Base-by-base conservation (phyloP, 768 basidiomycete species). In the Phylloporus rhodoxanthus region DNA sequence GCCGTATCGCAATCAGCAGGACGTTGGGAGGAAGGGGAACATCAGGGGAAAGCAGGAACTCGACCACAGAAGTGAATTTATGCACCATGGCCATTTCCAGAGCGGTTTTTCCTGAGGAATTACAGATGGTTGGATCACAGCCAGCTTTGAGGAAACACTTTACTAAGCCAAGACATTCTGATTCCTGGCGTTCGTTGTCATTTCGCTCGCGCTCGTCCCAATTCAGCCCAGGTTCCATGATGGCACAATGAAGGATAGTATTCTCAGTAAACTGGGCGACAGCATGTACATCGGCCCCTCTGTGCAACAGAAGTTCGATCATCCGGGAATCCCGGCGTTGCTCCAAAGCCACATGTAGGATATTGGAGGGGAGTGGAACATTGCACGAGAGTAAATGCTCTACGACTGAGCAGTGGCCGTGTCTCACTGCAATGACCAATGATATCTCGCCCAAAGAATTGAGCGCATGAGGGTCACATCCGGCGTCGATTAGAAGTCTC, bases 401-500 rank as follows among this genome's bases (percentile, higher is more conserved):
- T 8, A 48, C 19, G 3, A 42, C 23, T 6, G 40, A 33, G 20
- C 14, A 7, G 19, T 48, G 29, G 4, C 25, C 41, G 0, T 6
- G 17, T 11, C 13, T 23, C n/a, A 15, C n/a, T 21, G 46, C 46
- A 20, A 32, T 17, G 1, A 20, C 20, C 9, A 47, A 17, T 20
- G 52, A 34, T 0, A 47, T 45, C 25, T 55, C 33, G 2, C 33
- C 28, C 0, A 9, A 9, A 1, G 1, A 0, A 21, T 55, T 55
- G 8, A 1, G 17, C 4, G 15, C 13, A 2, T 14, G 2, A 7
- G 17, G 45, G 8, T 33, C 11, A 11, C 45, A 48, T 25, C 53
- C 53, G 8, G 45, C 54, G 5, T 42, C 33, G 7, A 55, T 2
- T 1, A 55, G 53, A 7, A 55, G 19, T 32, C 34, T 9, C 5